phyloP scores from a whole-genome alignment of 106 monocot genomes.

The Apostasia shenzhenica region DNA sequence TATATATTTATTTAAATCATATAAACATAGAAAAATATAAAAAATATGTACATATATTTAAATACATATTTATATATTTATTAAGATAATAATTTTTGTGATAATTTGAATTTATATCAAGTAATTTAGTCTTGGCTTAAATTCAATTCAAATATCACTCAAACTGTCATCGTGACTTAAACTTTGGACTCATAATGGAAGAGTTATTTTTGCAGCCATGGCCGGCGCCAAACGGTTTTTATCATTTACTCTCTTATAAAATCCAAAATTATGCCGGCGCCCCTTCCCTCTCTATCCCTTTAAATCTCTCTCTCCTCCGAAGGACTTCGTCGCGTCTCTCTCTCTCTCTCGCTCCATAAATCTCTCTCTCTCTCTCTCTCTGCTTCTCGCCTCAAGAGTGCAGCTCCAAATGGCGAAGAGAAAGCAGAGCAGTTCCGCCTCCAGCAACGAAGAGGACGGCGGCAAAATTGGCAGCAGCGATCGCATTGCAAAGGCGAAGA shows the following conservation, averaged over 20 bases:
- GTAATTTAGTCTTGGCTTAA: no score
- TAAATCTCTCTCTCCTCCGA: background rate
- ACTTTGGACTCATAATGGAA: no score
- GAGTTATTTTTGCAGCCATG: background rate
- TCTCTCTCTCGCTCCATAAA: conserved; percentile 5
- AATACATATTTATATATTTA: no score
- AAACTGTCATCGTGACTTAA: no score
- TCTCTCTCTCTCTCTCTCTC: conserved; percentile 1
- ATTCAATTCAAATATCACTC: no score
- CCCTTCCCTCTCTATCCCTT: conserved; percentile 1
- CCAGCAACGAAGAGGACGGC: background rate
- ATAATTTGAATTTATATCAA: no score
- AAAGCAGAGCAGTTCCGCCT: conserved; percentile 10
- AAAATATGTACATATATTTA: no score
- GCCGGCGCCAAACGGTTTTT: conserved; percentile 8
- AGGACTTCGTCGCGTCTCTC: conserved; percentile 4
- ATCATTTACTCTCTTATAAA: background rate
- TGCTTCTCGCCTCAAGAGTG: background rate
- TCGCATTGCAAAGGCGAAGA: conserved; percentile 37
- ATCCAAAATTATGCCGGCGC: conserved; percentile 11
- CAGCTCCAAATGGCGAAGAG: conserved; percentile 26
- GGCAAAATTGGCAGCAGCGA: background rate
- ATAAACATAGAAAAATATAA: no score
- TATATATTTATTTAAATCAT: no score
- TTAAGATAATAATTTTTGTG: no score